phyloP scores from a whole-genome alignment of 2,329 filamentous ascomycete genomes.

The Aspergillus vadensis region DNA sequence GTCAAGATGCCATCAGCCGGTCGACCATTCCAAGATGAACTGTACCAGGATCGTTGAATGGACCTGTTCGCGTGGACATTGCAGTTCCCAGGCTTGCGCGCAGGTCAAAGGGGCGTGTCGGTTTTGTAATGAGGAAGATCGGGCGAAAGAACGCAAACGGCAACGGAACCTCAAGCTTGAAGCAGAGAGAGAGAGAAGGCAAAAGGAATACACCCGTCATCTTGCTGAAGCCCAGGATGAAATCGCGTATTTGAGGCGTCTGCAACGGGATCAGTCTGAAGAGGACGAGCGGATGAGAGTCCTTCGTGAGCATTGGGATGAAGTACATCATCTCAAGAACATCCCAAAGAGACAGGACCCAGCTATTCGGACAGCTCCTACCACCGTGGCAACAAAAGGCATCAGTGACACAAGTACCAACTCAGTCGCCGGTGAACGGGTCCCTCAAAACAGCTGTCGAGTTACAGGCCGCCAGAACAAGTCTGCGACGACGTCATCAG shows the following conservation, averaged over 20 bases:
- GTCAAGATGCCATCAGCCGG: constrained; percentile 62
- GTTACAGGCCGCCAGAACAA: no score
- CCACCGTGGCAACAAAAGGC: not conserved
- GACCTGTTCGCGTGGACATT: constrained; percentile 58
- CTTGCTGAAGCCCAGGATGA: constrained; percentile 30
- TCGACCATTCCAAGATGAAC: constrained; percentile 59
- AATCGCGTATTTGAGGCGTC: constrained; percentile 21
- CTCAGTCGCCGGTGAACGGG: not conserved
- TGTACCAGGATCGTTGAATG: constrained; percentile 49
- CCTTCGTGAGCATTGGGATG: constrained; percentile 22
- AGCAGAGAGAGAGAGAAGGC: constrained; percentile 30
- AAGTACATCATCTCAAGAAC: constrained; percentile 13
- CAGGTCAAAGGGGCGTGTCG: constrained; percentile 45
- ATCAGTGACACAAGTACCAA: constrained; percentile 1
- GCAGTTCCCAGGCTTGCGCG: constrained; percentile 51
- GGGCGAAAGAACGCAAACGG: constrained; percentile 46
- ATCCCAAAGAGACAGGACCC: constrained; percentile 10
- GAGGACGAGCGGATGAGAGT: constrained; percentile 24
- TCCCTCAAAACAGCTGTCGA: not conserved
- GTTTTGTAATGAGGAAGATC: constrained; percentile 56
- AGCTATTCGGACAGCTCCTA: not conserved
- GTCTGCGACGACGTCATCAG: constrained; percentile 24
- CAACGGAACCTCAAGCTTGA: constrained; percentile 55
- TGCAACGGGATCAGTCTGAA: constrained; percentile 21
- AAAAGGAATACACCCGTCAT: constrained; percentile 22